Evolutionary conservation across 331 rosid species (phyloP).

Genomic region (Telfairia occidentalis): DNA sequence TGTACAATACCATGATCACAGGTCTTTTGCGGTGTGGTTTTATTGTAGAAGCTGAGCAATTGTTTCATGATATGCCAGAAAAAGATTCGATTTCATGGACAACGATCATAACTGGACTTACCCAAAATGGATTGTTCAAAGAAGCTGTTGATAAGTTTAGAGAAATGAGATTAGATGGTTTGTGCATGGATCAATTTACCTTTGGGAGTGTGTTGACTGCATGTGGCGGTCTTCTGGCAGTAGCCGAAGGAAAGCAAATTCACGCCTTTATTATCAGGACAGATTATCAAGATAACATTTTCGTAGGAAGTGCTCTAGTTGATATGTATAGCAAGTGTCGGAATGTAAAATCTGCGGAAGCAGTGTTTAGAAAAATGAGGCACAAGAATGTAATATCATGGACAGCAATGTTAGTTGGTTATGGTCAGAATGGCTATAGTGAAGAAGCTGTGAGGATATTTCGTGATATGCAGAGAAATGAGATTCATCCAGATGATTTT

Average conservation of each 20-base stretch:
- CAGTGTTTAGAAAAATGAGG: slow-evolving; percentile 54
- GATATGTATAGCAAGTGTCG: slow-evolving; percentile 82
- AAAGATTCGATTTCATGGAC: slow-evolving; percentile 74
- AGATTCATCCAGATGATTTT: slow-evolving; percentile 63
- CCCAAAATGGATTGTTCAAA: slow-evolving; percentile 42
- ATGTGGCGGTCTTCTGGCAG: slow-evolving; percentile 52
- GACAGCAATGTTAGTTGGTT: slow-evolving; percentile 82
- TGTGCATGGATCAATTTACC: slow-evolving; percentile 57
- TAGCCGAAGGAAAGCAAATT: slow-evolving; percentile 58
- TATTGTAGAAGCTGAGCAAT: slow-evolving; percentile 34
- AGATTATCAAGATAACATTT: slow-evolving; percentile 43
- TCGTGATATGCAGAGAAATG: slow-evolving; percentile 59
- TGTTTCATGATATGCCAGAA: slow-evolving; percentile 45
- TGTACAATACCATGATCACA: slow-evolving; percentile 51
- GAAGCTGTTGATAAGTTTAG: slow-evolving; percentile 38
- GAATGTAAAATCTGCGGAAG: slow-evolving; percentile 46
- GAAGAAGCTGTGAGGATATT: slow-evolving; percentile 73
- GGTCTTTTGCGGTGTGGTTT: slow-evolving; percentile 50
- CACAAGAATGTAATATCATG: slow-evolving; percentile 67
- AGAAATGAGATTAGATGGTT: slow-evolving; percentile 42
- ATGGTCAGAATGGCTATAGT: slow-evolving; percentile 65
- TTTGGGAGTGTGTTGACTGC: slow-evolving; percentile 73
- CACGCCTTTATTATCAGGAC: slow-evolving; percentile 60
- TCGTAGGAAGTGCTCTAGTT: slow-evolving; percentile 74
- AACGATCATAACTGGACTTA: slow-evolving; percentile 53